phyloP scores from a whole-genome alignment of 23 red algal genomes.

The Chondrus crispus region DNA sequence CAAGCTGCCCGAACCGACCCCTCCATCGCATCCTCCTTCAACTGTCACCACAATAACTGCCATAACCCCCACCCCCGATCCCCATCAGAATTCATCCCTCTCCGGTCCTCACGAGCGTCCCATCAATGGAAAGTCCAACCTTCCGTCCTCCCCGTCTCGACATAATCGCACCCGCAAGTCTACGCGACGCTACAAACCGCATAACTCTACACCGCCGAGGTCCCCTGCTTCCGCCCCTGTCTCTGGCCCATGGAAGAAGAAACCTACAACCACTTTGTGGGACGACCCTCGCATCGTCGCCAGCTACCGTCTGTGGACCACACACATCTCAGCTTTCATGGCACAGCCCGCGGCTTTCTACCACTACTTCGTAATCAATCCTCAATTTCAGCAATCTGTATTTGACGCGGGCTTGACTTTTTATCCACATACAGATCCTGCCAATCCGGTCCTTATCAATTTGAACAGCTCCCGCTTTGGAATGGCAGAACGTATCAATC shows the following conservation, averaged over 20 bases:
- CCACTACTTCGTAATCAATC: conserved; percentile 58
- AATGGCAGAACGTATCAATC: conserved; percentile 55
- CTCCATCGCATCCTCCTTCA: not conserved
- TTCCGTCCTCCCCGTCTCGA: not conserved
- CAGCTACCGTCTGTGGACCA: conserved; percentile 57
- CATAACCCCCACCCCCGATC: not conserved
- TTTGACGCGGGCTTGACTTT: conserved; percentile 65
- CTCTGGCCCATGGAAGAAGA: not conserved
- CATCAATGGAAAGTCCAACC: not conserved
- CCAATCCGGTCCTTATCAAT: conserved; percentile 59
- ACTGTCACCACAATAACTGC: not conserved
- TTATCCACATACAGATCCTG: conserved; percentile 59
- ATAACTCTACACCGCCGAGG: not conserved
- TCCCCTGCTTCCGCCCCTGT: not conserved
- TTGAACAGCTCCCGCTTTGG: conserved; percentile 49
- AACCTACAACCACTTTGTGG: not conserved
- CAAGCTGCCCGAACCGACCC: not conserved
- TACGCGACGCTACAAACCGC: not conserved
- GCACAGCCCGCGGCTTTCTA: conserved; percentile 53
- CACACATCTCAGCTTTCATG: conserved; percentile 64
- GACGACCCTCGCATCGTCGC: conserved; percentile 46
- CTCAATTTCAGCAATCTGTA: conserved; percentile 55
- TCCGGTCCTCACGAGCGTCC: not conserved
- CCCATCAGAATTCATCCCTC: not conserved
- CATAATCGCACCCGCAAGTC: not conserved